phyloP scores from a whole-genome alignment of 2,329 filamentous ascomycete species.

The Aspergillus sp. region DNA sequence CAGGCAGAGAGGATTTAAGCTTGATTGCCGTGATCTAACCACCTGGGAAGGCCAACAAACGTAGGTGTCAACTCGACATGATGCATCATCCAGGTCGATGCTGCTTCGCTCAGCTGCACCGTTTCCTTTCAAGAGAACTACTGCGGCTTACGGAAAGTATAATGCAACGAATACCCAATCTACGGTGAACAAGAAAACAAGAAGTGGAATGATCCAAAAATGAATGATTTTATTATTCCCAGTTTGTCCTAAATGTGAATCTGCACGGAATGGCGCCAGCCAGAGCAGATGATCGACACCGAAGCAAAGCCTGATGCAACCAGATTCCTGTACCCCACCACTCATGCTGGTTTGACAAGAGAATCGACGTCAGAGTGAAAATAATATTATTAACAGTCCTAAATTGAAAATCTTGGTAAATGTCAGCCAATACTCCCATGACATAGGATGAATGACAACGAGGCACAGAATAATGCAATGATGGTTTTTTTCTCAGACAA shows the following conservation, averaged over 20 bases:
- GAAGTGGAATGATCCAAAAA: background rate
- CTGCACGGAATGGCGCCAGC: background rate
- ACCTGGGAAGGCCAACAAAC: background rate
- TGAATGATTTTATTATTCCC: constrained; percentile 1
- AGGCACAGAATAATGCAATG: background rate
- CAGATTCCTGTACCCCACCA: background rate
- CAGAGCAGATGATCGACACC: background rate
- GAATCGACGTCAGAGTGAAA: background rate
- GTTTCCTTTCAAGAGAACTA: background rate
- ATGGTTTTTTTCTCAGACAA: constrained; percentile 59
- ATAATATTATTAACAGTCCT: background rate
- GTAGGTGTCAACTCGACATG: background rate
- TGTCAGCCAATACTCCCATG: constrained; percentile 12
- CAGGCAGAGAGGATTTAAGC: background rate
- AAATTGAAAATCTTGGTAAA: background rate
- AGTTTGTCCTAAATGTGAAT: background rate
- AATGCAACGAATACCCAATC: background rate
- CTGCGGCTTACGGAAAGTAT: background rate
- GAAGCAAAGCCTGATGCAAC: background rate
- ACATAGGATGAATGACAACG: background rate
- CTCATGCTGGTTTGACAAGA: background rate
- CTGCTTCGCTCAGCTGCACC: background rate
- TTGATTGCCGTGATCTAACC: background rate
- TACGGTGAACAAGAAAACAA: background rate
- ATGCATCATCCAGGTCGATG: background rate